Conservation (phyloP, 2,329 filamentous ascomycete genomes). For the Hymenoscyphus fructigenus region DNA sequence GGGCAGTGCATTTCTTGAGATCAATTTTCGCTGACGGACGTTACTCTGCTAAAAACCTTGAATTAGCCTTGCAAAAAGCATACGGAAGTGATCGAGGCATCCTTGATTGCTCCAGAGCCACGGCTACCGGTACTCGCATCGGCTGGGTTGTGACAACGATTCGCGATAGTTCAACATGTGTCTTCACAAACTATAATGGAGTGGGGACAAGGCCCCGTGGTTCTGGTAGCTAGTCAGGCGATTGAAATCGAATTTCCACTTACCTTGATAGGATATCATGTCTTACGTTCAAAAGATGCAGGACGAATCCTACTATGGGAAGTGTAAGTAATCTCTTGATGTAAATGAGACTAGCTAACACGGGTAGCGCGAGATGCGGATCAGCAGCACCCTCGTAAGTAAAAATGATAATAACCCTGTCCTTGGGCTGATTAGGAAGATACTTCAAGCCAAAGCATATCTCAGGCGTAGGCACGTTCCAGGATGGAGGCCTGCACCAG, state of each 20-base stretch:
- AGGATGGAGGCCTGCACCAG: conserved; percentile 14
- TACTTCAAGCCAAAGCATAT: conserved; percentile 15
- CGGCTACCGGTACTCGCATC: conserved; percentile 8
- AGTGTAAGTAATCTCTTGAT: conserved; percentile 1
- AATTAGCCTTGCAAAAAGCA: conserved; percentile 3
- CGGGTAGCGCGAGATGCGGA: neutral
- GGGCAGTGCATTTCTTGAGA: conserved; percentile 6
- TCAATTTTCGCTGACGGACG: conserved; percentile 8
- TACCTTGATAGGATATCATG: conserved; percentile 1
- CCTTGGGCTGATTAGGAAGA: neutral
- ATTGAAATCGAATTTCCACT: neutral
- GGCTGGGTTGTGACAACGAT: conserved; percentile 9
- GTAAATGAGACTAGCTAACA: neutral
- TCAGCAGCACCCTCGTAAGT: conserved; percentile 6
- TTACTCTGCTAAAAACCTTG: conserved; percentile 12
- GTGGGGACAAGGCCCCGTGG: conserved; percentile 5
- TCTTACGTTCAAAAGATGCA: neutral
- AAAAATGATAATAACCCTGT: neutral
- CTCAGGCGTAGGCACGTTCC: conserved; percentile 11
- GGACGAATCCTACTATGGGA: conserved; percentile 4
- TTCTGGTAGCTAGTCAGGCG: too few relatives aligned
- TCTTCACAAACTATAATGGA: conserved; percentile 18
- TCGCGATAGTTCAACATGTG: conserved; percentile 3
- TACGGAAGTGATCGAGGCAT: conserved; percentile 4
- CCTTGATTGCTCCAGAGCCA: conserved; percentile 12